Evolutionary conservation across 1,139 yeast species (phyloP), one percentile per base, ranked within the genome.

Genomic region (Pichia sp.): DNA sequence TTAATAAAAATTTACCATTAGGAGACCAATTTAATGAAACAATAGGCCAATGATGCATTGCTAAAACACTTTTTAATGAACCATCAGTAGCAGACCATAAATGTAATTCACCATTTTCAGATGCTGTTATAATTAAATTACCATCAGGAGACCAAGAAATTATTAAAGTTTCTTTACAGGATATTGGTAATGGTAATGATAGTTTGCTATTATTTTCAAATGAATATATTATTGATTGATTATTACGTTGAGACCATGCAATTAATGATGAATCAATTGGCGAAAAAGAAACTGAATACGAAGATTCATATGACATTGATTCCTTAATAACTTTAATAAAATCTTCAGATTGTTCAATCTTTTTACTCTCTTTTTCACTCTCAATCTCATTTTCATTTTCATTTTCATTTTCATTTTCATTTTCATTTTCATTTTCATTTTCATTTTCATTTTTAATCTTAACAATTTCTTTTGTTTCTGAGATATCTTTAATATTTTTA

Each of bases 141-240:
- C 90, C 90, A 50, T 68, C 67, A 1, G 84, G 84, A 2, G 86
- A 73, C 90, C 90, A 85, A 4, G 78, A 66, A 2, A 83, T 43
- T 2, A 53, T 68, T 8, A 56, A 45, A 3, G 61, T 58, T 28
- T 58, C 60, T 37, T 58, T 59, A 39, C 56, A 52, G 6, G 48
- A 38, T 7, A 48, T 18, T 6, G 64, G 59, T 40, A 56, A 56
- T 1, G 61, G 43, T 34, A 62, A 40, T 11, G 29, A 29, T 7
- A 43, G 25, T 43, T 53, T 53, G 4, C 53, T 42, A 0, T 43
- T 44, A 2, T 53, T 3, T 3, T 42, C 39, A 2, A 60, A 43
- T 7, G 56, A 54, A 42, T 60, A 56, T 8, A 74, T 68, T 39
- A 63, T 66, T 0, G 73, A 73, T 33, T 64, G 56, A 1, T 71